A percentile compares a stretch with the other conserved stretches of the same genome.
These are phyloP conservation scores for Mycena rosella DNA, from an alignment of 768 basidiomycete species.

Conservation along the genomic window DNA sequence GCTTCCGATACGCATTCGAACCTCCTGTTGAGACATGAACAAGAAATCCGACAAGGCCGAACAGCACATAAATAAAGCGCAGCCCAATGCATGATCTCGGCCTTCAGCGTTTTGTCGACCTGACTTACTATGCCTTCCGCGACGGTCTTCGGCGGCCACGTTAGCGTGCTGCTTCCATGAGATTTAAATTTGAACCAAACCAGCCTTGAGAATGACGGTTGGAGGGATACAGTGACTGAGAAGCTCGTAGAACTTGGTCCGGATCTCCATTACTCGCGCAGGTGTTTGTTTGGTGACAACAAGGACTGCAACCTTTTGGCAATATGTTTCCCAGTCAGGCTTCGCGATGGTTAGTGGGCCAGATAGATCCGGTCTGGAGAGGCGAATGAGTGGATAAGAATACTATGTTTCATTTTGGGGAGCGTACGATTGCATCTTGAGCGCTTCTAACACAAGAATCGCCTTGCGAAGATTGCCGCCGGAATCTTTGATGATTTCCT, in stretches of 20 bases:
- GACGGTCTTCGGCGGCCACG: conserved; percentile 78
- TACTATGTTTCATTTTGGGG: too few relatives aligned
- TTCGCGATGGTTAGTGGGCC: conserved; percentile 88
- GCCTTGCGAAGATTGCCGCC: conserved; percentile 96
- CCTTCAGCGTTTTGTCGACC: conserved; percentile 91
- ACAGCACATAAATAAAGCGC: conserved; percentile 85
- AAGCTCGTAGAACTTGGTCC: conserved; percentile 94
- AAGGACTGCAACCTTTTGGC: conserved; percentile 89
- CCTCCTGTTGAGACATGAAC: conserved; percentile 70
- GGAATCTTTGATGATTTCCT: conserved; percentile 84
- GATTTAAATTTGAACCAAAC: conserved; percentile 59
- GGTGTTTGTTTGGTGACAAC: conserved; percentile 93
- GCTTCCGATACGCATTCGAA: conserved; percentile 92
- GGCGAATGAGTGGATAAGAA: too few relatives aligned
- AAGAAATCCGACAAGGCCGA: not conserved
- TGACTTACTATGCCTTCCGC: conserved; percentile 88
- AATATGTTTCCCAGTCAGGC: conserved; percentile 99
- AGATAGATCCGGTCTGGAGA: conserved; percentile 82
- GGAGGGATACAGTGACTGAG: conserved; percentile 98
- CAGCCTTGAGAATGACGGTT: conserved; percentile 89
- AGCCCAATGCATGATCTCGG: conserved; percentile 97
- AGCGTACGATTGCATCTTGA: conserved; percentile 95
- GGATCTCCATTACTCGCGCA: conserved; percentile 89
- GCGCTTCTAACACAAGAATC: conserved; percentile 91
- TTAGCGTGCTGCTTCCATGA: not conserved